Conservation (phyloP, 1,284 basidiomycete species). For the Austroboletus novae-zelandiae region DNA sequence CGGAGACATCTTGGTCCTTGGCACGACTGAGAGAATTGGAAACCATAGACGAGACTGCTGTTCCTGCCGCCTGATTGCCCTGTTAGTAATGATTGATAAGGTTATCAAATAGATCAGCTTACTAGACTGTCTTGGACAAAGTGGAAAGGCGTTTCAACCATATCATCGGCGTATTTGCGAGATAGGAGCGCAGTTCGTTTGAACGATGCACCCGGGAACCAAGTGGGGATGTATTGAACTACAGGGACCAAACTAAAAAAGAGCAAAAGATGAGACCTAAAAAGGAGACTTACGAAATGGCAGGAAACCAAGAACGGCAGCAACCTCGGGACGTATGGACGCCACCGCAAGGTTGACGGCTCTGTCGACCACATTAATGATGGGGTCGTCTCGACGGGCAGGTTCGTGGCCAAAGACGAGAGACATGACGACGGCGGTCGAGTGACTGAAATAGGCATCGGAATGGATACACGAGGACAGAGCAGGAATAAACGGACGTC, state of each 20-base stretch:
- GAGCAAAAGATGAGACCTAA: background rate
- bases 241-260: background rate
- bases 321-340: constrained; percentile 26
- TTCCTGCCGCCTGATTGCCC: constrained; percentile 24
- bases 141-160: constrained; percentile 29
- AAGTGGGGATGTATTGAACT: constrained; percentile 29
- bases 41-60: constrained; percentile 30
- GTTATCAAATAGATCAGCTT: background rate
- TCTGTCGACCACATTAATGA: constrained; percentile 21
- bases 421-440: constrained; percentile 30
- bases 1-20: constrained; percentile 3
- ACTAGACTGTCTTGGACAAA: constrained; percentile 26
- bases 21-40: constrained; percentile 18
- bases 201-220: constrained; percentile 29
- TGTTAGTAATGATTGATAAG: background rate
- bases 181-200: constrained; percentile 26
- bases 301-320: constrained; percentile 27
- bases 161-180: constrained; percentile 22
- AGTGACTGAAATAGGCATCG: constrained; percentile 17
- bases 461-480: background rate
- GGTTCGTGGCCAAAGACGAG: constrained; percentile 30
- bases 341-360: constrained; percentile 20
- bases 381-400: constrained; percentile 25
- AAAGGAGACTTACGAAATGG: constrained; percentile 22
- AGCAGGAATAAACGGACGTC: constrained; percentile 17